These are phyloP conservation scores for Yarrowia porcina DNA, from an alignment of 805 yeast genomes.

Conservation along the genomic window DNA sequence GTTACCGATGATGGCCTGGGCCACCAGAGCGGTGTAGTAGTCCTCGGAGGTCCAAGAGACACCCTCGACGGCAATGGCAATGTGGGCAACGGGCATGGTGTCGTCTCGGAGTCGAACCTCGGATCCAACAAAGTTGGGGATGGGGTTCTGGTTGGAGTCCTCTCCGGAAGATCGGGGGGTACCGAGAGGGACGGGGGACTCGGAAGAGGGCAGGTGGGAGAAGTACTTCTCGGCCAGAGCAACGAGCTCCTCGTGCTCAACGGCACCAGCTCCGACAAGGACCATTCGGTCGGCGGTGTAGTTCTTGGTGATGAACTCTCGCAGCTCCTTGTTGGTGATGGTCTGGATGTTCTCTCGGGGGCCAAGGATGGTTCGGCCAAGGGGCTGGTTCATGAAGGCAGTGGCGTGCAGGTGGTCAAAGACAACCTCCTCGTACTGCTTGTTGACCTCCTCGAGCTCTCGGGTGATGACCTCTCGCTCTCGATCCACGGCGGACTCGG, in stretches of 20 bases:
- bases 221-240: conserved; percentile 71
- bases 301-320: conserved; percentile 74
- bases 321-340: conserved; percentile 71
- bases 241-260: conserved; percentile 81
- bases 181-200: conserved; percentile 65
- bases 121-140: conserved; percentile 79
- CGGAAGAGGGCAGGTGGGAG: conserved; percentile 47
- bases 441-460: conserved; percentile 96
- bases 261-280: conserved; percentile 90
- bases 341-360: conserved; percentile 85
- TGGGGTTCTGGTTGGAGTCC: conserved; percentile 59
- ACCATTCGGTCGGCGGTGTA: conserved; percentile 98
- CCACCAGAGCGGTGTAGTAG: conserved; percentile 90
- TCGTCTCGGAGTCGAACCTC: conserved; percentile 82
- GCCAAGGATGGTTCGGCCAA: conserved; percentile 95
- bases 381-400: conserved; percentile 83
- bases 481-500: conserved; percentile 80
- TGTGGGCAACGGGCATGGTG: conserved; percentile 81
- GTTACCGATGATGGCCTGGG: conserved; percentile 94
- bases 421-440: conserved; percentile 97
- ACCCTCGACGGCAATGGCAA: conserved; percentile 95
- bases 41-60: conserved; percentile 96
- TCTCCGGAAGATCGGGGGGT: conserved; percentile 57
- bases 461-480: conserved; percentile 95
- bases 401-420: conserved; percentile 95